Conservation (phyloP, 164 flowering plant species). For the Aristolochia californica region DNA sequence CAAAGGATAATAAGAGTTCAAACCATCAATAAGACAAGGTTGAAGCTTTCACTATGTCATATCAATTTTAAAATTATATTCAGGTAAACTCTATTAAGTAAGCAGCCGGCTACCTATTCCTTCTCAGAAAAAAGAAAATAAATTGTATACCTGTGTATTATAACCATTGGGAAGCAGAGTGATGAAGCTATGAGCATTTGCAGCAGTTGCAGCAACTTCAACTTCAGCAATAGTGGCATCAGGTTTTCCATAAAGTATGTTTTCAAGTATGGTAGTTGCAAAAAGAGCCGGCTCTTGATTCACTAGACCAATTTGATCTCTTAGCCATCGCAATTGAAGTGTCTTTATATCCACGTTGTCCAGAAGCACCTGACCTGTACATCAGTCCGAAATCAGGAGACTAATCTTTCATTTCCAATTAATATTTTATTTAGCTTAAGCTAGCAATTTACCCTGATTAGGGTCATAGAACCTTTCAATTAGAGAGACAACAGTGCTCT, state of each 20-base stretch:
- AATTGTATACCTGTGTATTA: slow-evolving; percentile 58
- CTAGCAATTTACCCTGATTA: slow-evolving; percentile 47
- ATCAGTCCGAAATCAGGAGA: slow-evolving; percentile 6
- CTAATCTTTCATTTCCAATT: not conserved
- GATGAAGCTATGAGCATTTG: slow-evolving; percentile 92
- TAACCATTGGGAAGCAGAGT: slow-evolving; percentile 83
- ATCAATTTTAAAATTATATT: no score
- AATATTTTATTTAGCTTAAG: not conserved
- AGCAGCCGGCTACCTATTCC: no score
- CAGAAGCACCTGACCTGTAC: slow-evolving; percentile 69
- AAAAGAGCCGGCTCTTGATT: slow-evolving; percentile 98
- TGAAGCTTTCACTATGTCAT: no score
- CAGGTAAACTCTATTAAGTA: no score
- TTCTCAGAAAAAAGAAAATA: no score
- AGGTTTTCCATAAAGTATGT: slow-evolving; percentile 87
- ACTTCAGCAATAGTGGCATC: slow-evolving; percentile 83
- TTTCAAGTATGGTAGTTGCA: slow-evolving; percentile 87
- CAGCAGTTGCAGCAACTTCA: slow-evolving; percentile 83
- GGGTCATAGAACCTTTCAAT: slow-evolving; percentile 97
- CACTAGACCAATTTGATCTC: slow-evolving; percentile 91
- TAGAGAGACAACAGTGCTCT: slow-evolving; percentile 89
- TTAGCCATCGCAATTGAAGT: slow-evolving; percentile 67
- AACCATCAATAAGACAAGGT: no score
- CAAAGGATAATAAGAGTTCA: no score
- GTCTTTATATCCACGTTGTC: slow-evolving; percentile 79